These are phyloP conservation scores for Cyclanthera cordifolia DNA, from an alignment of 306 rosid genomes.

Conservation along the genomic window DNA sequence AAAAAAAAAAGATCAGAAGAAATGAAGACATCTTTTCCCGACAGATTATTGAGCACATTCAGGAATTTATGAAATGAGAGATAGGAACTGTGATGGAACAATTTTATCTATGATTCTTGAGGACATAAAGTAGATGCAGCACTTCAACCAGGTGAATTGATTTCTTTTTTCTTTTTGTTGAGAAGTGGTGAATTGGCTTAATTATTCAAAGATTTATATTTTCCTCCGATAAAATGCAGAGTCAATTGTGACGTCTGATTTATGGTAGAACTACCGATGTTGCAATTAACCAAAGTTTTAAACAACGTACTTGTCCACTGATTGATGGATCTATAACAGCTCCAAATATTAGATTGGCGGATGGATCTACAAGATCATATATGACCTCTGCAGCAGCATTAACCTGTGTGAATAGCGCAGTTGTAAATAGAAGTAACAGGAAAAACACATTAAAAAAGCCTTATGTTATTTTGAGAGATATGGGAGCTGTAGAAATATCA, in stretches of 20 bases:
- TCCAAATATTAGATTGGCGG: constrained; percentile 92
- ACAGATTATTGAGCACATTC: neutral
- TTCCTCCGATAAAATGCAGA: neutral
- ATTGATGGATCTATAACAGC: constrained; percentile 97
- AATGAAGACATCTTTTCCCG: neutral
- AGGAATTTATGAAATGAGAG: neutral
- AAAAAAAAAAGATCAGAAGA: neutral
- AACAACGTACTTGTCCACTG: constrained; percentile 82
- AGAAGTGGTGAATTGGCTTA: neutral
- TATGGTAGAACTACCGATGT: neutral
- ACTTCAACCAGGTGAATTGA: constrained; percentile 4
- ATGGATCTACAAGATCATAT: constrained; percentile 97
- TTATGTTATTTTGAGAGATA: neutral
- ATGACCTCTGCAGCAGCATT: constrained; percentile 99
- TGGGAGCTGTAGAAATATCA: neutral
- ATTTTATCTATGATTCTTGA: neutral
- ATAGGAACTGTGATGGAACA: neutral
- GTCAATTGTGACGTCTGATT: neutral
- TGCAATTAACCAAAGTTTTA: constrained; percentile 6
- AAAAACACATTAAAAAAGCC: neutral
- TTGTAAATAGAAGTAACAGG: neutral
- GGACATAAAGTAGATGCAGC: neutral
- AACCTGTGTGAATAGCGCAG: constrained; percentile 40
- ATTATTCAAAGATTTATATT: neutral
- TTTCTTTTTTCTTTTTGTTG: neutral